phyloP scores from a whole-genome alignment of 139 green algal genomes.

The Chlorella sp. region DNA sequence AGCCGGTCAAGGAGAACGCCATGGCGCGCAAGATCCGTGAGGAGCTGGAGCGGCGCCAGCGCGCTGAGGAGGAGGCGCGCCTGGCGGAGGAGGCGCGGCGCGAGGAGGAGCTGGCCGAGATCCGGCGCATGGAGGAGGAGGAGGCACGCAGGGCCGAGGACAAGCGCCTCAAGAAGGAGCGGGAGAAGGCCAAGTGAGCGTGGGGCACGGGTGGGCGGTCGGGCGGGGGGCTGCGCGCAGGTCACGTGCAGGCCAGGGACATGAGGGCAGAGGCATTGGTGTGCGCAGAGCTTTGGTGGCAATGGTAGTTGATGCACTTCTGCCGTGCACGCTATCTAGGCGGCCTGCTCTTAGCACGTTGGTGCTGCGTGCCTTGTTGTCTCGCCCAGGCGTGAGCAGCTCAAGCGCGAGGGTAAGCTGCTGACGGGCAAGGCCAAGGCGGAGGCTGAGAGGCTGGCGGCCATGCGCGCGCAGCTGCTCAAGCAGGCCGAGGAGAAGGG shows the following conservation, averaged over 20 bases:
- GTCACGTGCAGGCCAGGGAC: no score
- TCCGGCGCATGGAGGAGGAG: slow-evolving; percentile 22
- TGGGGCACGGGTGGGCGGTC: no score
- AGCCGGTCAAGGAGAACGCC: slow-evolving; percentile 66
- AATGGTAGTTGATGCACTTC: neutral
- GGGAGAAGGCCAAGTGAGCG: slow-evolving; percentile 28
- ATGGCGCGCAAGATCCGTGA: slow-evolving; percentile 70
- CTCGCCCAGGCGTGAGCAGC: slow-evolving; percentile 54
- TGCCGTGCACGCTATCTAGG: no score
- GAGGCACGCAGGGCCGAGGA: slow-evolving; percentile 57
- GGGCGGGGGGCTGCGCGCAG: no score
- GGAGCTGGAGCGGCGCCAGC: slow-evolving; percentile 52
- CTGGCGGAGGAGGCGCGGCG: slow-evolving; percentile 51
- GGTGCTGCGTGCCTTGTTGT: no score
- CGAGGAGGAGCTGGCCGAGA: slow-evolving; percentile 39
- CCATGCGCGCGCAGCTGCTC: slow-evolving; percentile 81
- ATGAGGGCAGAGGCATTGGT: neutral
- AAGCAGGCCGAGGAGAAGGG: slow-evolving; percentile 55
- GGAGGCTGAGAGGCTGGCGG: slow-evolving; percentile 78
- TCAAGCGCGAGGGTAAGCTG: slow-evolving; percentile 84
- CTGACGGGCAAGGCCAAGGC: slow-evolving; percentile 90
- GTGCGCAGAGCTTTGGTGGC: neutral
- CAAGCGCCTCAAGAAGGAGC: slow-evolving; percentile 52
- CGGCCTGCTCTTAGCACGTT: no score
- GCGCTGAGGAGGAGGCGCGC: slow-evolving; percentile 57